phyloP scores from a whole-genome alignment of 495 filamentous ascomycete species.

The Aspergillus taichungensis region DNA sequence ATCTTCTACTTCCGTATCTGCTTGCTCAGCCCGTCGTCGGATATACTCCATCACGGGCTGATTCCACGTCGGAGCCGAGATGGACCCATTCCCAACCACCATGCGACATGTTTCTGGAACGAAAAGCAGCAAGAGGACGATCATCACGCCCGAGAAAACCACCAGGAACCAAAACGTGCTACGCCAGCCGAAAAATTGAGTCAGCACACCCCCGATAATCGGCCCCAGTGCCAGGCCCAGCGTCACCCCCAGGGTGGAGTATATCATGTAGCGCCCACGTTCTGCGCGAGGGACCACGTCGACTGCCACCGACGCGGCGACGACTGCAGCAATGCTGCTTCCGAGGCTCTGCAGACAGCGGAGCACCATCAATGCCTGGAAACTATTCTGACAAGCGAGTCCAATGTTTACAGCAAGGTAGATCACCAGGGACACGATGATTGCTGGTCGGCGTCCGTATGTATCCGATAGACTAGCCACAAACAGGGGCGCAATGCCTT shows the following conservation, averaged over 20 bases:
- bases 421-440: constrained; percentile 32
- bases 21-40: constrained; percentile 3
- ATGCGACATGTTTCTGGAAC: constrained; percentile 38
- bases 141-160: constrained; percentile 41
- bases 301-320: constrained; percentile 31
- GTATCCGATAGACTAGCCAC: constrained; percentile 39
- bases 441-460: constrained; percentile 37
- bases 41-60: constrained; percentile 14
- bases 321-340: constrained; percentile 33
- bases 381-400: constrained; percentile 34
- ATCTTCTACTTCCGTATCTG: not conserved
- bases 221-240: constrained; percentile 49
- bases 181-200: constrained; percentile 58
- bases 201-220: constrained; percentile 55
- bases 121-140: constrained; percentile 17
- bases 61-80: constrained; percentile 32
- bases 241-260: constrained; percentile 18
- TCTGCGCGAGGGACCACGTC: constrained; percentile 37
- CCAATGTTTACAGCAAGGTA: constrained; percentile 42
- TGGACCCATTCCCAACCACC: constrained; percentile 40
- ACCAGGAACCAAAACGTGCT: constrained; percentile 68
- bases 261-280: constrained; percentile 38
- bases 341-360: constrained; percentile 42
- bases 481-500: constrained; percentile 41
- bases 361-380: constrained; percentile 38